A percentile compares a stretch with the other conserved stretches of the same genome.
Evolutionary conservation across 495 filamentous ascomycete genomes (phyloP).

Genomic region (Hypoxylon cercidicola): DNA sequence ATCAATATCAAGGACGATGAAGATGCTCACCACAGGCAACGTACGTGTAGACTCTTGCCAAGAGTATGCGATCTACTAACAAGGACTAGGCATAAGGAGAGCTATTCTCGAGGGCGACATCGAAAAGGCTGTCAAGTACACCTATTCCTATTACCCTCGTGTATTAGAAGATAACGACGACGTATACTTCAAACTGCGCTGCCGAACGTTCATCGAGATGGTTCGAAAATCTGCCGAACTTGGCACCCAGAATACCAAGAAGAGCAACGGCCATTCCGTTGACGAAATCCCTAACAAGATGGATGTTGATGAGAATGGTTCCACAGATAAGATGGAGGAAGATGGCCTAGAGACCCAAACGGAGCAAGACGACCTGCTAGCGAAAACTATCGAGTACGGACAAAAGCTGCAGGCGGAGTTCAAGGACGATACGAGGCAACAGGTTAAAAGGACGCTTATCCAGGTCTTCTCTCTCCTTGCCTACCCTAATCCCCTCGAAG

Average conservation of each 20-base stretch:
- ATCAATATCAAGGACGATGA: conserved; percentile 84
- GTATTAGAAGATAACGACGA: conserved; percentile 87
- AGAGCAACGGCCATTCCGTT: conserved; percentile 45
- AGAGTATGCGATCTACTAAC: conserved; percentile 30
- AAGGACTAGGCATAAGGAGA: conserved; percentile 77
- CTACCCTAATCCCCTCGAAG: conserved; percentile 80
- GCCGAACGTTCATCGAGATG: conserved; percentile 96
- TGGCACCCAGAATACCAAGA: conserved; percentile 52
- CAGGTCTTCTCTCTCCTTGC: conserved; percentile 92
- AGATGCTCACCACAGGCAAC: conserved; percentile 89
- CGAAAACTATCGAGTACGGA: conserved; percentile 82
- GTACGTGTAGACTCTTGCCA: conserved; percentile 59
- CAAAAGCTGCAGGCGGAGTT: conserved; percentile 82
- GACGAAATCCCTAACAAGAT: conserved; percentile 79
- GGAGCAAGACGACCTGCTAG: conserved; percentile 48
- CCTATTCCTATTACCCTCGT: conserved; percentile 77
- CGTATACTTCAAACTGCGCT: conserved; percentile 89
- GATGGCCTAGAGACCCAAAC: conserved; percentile 59
- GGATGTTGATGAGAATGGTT: conserved; percentile 67
- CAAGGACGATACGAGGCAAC: conserved; percentile 69
- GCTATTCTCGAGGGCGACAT: conserved; percentile 95
- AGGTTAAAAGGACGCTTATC: conserved; percentile 77
- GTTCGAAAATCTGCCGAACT: conserved; percentile 82
- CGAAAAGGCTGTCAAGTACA: conserved; percentile 86
- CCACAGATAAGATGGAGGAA: conserved; percentile 61